A percentile compares a stretch with the other conserved stretches of the same genome.
Conservation (phyloP, 768 basidiomycete genomes). For the Tylopilus sp. region DNA sequence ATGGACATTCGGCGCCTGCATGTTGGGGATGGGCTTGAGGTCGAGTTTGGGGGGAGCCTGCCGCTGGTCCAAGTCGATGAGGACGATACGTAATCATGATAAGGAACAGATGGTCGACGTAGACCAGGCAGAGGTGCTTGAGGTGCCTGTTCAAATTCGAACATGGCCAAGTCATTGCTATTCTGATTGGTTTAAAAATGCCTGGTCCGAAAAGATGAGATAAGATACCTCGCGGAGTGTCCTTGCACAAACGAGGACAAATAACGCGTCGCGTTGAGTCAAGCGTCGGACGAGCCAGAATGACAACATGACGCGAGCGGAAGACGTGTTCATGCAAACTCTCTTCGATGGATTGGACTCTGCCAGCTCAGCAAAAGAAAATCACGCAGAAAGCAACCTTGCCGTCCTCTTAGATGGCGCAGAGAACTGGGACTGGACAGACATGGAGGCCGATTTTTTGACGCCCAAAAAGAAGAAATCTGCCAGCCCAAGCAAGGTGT, state of each 20-base stretch:
- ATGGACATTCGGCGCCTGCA: no score
- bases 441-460: conserved; percentile 47
- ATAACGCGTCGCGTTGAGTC: conserved; percentile 26
- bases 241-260: conserved; percentile 13
- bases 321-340: conserved; percentile 55
- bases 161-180: no score
- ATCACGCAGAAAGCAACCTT: conserved; percentile 33
- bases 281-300: not conserved
- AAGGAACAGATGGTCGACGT: no score
- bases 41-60: no score
- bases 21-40: no score
- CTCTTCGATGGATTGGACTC: conserved; percentile 52
- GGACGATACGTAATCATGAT: no score
- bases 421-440: conserved; percentile 68
- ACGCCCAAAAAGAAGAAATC: conserved; percentile 49
- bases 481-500: conserved; percentile 24
- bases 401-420: conserved; percentile 56
- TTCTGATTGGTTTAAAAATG: no score
- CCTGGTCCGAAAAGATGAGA: conserved; percentile 2
- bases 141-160: no score
- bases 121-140: no score
- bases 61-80: no score
- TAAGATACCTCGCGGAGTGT: conserved; percentile 13
- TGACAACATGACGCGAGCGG: conserved; percentile 42
- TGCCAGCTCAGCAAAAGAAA: conserved; percentile 6